Evolutionary conservation across 345 rosid genomes (phyloP).

Genomic region (Eucalyptus regnans): DNA sequence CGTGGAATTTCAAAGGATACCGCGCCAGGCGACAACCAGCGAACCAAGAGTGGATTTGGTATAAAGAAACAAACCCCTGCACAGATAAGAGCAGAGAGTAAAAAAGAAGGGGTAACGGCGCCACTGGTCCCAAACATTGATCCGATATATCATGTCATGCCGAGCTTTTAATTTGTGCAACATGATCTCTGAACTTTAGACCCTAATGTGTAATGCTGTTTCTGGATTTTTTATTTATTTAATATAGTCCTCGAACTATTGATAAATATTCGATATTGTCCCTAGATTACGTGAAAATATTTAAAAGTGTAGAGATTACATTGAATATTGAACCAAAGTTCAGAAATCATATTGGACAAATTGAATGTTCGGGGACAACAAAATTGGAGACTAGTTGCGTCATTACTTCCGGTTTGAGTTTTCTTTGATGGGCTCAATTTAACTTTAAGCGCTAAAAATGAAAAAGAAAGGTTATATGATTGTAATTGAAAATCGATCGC

Average conservation of each 20-base stretch:
- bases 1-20: neutral
- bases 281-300: rapidly evolving
- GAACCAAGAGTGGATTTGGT: neutral
- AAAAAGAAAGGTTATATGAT: neutral
- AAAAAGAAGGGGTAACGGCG: neutral
- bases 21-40: neutral
- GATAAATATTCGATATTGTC: rapidly evolving
- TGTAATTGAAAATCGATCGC: neutral
- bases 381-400: rapidly evolving
- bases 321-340: neutral
- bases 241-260: rapidly evolving
- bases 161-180: rapidly evolving
- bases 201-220: rapidly evolving
- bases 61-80: neutral
- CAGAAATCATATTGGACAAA: rapidly evolving
- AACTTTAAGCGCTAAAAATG: neutral
- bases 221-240: rapidly evolving
- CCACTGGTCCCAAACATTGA: rapidly evolving
- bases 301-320: neutral
- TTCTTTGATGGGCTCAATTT: neutral
- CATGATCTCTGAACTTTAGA: rapidly evolving
- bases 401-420: neutral
- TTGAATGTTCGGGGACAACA: rapidly evolving
- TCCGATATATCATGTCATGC: neutral
- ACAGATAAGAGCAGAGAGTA: neutral